Conservation (phyloP, 345 rosid genomes). For the Carallia pectinifolia region DNA sequence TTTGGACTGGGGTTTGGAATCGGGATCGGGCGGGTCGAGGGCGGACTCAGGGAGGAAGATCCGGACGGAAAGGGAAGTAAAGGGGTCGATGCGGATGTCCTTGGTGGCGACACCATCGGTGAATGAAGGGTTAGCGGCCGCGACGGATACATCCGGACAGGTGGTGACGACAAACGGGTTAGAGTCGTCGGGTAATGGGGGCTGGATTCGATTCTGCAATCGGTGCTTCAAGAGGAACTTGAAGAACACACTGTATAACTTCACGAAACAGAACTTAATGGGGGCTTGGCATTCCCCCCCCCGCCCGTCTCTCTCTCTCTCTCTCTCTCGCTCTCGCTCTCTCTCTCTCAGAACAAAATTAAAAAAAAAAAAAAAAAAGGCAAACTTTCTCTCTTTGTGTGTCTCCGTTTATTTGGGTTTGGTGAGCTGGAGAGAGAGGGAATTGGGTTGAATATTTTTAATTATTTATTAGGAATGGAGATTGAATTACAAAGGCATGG, state of each 20-base stretch:
- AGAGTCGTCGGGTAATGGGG: constrained; percentile 22
- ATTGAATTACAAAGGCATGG: no score
- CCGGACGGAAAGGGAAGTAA: constrained; percentile 58
- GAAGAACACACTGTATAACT: constrained; percentile 60
- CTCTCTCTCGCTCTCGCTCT: no score
- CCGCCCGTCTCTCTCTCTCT: no score
- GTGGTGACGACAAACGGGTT: constrained; percentile 51
- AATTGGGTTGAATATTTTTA: neutral
- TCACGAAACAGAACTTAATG: constrained; percentile 26
- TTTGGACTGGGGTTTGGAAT: constrained; percentile 12
- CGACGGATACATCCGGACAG: constrained; percentile 48
- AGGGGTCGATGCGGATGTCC: constrained; percentile 67
- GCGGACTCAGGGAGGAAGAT: constrained; percentile 60
- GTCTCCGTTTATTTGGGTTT: neutral
- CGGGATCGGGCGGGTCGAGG: constrained; percentile 46
- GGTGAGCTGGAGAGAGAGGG: neutral
- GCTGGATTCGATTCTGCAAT: constrained; percentile 40
- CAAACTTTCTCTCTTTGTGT: neutral
- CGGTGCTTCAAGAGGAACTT: constrained; percentile 55
- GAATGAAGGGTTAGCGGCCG: constrained; percentile 55
- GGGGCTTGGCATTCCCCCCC: constrained; percentile 45
- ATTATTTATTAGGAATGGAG: no score
- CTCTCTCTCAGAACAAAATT: neutral
- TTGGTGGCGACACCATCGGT: constrained; percentile 65
- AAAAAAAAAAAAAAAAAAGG: neutral